Conservation (phyloP, 495 filamentous ascomycete genomes). For the Podospora australis region DNA sequence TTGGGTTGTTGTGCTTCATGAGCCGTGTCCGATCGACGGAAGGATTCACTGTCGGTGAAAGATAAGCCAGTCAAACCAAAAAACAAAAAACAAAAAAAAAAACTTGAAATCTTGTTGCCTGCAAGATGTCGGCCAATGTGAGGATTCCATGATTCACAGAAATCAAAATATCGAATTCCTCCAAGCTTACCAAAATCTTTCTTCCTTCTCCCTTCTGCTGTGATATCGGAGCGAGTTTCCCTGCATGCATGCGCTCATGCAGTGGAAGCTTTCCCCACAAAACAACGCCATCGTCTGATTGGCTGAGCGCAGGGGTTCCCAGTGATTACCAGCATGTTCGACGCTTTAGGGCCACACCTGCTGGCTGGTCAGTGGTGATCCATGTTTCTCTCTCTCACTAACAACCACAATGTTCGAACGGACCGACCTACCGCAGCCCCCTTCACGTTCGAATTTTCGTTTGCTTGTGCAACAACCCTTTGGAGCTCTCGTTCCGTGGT, state of each 20-base stretch:
- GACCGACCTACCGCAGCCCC: slow-evolving; percentile 1
- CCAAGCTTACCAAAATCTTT: slow-evolving; percentile 1
- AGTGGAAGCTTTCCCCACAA: slow-evolving; percentile 8
- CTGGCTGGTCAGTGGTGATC: background rate
- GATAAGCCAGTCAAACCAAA: background rate
- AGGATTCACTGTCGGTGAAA: background rate
- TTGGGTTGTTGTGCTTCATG: too few relatives aligned
- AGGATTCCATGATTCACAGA: slow-evolving; percentile 12
- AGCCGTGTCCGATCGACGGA: background rate
- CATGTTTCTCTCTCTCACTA: background rate
- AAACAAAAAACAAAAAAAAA: slow-evolving; percentile 3
- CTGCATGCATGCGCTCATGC: slow-evolving; percentile 2
- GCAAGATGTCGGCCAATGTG: background rate
- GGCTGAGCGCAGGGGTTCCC: background rate
- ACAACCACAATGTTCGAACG: background rate
- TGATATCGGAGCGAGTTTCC: slow-evolving; percentile 14
- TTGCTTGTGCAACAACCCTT: background rate
- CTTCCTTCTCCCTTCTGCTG: too few relatives aligned
- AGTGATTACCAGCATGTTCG: background rate
- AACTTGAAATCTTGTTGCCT: background rate
- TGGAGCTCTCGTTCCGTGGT: background rate
- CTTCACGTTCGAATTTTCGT: background rate
- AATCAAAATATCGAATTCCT: slow-evolving; percentile 1
- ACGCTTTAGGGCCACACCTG: background rate
- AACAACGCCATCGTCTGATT: background rate